Base-by-base conservation (phyloP, 768 basidiomycete genomes). In the Russula brevipes region DNA sequence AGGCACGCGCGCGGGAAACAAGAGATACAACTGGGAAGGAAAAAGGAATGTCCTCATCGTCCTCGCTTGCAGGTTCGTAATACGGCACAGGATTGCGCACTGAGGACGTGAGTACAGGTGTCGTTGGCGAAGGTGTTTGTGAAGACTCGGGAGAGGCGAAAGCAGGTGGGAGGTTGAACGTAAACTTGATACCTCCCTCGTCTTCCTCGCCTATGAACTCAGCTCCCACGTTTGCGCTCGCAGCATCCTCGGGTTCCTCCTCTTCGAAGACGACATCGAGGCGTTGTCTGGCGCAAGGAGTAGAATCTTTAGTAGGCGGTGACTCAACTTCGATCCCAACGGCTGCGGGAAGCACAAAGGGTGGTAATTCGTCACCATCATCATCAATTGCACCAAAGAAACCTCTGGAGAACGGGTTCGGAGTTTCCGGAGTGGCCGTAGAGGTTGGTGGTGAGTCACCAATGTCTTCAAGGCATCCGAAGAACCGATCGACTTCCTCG, bases 401-500 rank as follows among this genome's bases (percentile, higher is more conserved):
- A 46, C 77, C 79, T 70, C 78, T 78, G 1, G 85, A 77, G 69
- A 90, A 91, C 24, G 84, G 68, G 59, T 76, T 79, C 73, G 85
- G 80, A 2, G 69, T 79, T 77, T 63, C 74, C 76, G 70, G 77
- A 81, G 46, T 74, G 69, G 66, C 9, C 6, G n/a, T 59, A 36
- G 47, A 36, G 66, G 77, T 74, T 72, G 70, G 76, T 6, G 85
- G 84, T 0, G 81, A 77, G 46, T 80, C 78, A 66, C 82, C 81
- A 44, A 83, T 74, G 57, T 76, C 78, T 51, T 80, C 81, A 65
- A 82, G 69, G 60, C 89, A 92, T 47, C 82, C 85, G 68, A 92
- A 92, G 80, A 92, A 92, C 39, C 78, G 80, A 71, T 92, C 90
- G 9, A 88, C 76, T n/a, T 85, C 81, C 19, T 82, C 79, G 5